These are phyloP conservation scores for Eucalyptus rudis DNA, from an alignment of 345 rosid species.

Conservation along the genomic window DNA sequence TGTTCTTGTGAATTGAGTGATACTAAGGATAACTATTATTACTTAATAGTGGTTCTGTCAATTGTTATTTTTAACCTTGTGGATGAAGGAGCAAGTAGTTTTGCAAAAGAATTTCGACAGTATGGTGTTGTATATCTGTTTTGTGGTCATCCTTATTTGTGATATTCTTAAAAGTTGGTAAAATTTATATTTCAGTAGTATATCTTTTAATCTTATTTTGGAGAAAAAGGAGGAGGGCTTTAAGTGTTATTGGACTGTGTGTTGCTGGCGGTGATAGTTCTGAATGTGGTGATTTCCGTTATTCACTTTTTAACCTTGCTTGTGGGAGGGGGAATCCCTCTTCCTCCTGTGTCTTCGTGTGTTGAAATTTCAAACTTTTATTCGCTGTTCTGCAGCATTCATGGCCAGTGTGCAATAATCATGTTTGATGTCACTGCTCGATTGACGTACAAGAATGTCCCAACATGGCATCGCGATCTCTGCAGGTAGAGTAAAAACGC, in stretches of 20 bases:
- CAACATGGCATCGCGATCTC: conserved; percentile 97
- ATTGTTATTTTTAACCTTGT: neutral
- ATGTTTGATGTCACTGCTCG: conserved; percentile 99
- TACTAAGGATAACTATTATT: neutral
- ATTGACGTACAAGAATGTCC: conserved; percentile 95
- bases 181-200: neutral
- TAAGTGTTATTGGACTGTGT: neutral
- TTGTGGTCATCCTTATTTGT: neutral
- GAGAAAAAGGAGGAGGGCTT: neutral
- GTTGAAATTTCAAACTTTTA: neutral
- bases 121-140: neutral
- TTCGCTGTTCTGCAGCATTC: conserved; percentile 52
- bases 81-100: neutral
- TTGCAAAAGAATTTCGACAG: neutral
- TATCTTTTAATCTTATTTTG: neutral
- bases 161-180: neutral
- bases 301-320: neutral
- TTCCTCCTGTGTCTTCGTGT: neutral
- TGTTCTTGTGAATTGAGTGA: neutral
- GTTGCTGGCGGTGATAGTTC: neutral
- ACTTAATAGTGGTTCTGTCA: neutral
- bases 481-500: conserved; percentile 33
- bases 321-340: neutral
- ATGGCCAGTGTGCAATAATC: conserved; percentile 94
- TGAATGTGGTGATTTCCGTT: neutral